phyloP scores from a whole-genome alignment of 202 grass and related monocot genomes.

The Tripidium arundinaceum region DNA sequence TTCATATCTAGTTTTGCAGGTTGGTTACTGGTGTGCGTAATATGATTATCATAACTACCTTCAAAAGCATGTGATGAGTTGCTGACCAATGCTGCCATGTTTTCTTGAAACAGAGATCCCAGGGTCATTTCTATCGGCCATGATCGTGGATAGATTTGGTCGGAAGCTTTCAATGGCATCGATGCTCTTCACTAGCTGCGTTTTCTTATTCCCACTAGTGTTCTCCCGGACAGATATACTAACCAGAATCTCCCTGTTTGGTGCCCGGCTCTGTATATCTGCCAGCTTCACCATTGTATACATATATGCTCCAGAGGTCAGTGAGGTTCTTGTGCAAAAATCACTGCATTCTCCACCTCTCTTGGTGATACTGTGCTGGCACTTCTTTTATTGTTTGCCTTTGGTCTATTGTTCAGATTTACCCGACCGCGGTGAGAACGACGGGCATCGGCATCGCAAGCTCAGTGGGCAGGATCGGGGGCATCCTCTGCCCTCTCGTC shows the following conservation, averaged over 20 bases:
- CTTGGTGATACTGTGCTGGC: background rate
- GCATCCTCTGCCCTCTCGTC: slow-evolving; percentile 89
- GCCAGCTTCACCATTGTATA: slow-evolving; percentile 90
- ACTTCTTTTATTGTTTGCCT: background rate
- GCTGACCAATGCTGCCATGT: background rate
- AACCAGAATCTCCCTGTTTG: slow-evolving; percentile 70
- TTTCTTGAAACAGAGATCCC: slow-evolving; percentile 74
- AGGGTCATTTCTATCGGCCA: slow-evolving; percentile 65
- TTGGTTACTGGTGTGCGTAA: slow-evolving; percentile 23
- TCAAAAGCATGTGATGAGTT: slow-evolving; percentile 12
- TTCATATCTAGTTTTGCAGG: slow-evolving; percentile 98
- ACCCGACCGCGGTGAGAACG: slow-evolving; percentile 76
- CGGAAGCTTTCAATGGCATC: slow-evolving; percentile 90
- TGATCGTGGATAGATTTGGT: slow-evolving; percentile 82
- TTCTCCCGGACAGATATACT: slow-evolving; percentile 63
- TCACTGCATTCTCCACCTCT: background rate
- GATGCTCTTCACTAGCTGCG: slow-evolving; percentile 80
- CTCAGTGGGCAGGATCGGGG: slow-evolving; percentile 87
- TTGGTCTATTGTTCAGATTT: slow-evolving; percentile 51
- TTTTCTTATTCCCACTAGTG: slow-evolving; percentile 71
- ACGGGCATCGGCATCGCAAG: slow-evolving; percentile 83
- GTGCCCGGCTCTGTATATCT: slow-evolving; percentile 79
- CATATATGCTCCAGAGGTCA: slow-evolving; percentile 96
- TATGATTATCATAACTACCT: background rate
- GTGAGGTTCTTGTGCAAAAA: slow-evolving; percentile 17